Evolutionary conservation across 2,329 filamentous ascomycete species (phyloP).

Genomic region (Fusarium circinatum): DNA sequence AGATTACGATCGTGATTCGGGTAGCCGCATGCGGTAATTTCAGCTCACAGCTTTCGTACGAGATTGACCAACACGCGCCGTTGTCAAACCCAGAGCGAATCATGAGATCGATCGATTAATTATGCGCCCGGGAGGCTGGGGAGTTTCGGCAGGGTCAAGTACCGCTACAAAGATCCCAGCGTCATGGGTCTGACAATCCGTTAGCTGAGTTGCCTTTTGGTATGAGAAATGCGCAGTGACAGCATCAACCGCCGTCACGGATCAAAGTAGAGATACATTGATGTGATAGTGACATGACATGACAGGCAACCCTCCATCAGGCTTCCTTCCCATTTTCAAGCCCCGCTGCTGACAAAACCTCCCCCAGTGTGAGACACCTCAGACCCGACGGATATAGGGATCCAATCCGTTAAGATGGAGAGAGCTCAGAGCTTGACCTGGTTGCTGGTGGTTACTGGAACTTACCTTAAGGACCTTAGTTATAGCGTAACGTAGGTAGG

Average conservation of each 20-base stretch:
- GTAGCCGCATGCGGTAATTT: constrained; percentile 24
- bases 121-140: constrained; percentile 31
- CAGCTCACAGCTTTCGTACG: background rate
- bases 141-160: constrained; percentile 19
- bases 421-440: constrained; percentile 9
- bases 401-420: background rate
- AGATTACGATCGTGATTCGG: background rate
- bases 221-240: constrained; percentile 13
- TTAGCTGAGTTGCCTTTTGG: constrained; percentile 9
- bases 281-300: constrained; percentile 19
- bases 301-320: constrained; percentile 2
- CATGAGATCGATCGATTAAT: constrained; percentile 32
- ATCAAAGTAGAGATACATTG: constrained; percentile 23
- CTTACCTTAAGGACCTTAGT: background rate
- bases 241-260: constrained; percentile 15
- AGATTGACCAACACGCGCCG: constrained; percentile 10
- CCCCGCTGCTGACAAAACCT: constrained; percentile 37
- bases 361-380: background rate
- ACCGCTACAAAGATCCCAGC: constrained; percentile 28
- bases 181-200: constrained; percentile 30
- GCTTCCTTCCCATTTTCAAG: background rate
- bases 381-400: constrained; percentile 1
- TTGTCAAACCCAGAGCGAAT: constrained; percentile 15
- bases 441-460: constrained; percentile 27
- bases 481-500: background rate